These are phyloP conservation scores for Acacia concinna DNA, from an alignment of 331 rosid genomes.

Conservation along the genomic window DNA sequence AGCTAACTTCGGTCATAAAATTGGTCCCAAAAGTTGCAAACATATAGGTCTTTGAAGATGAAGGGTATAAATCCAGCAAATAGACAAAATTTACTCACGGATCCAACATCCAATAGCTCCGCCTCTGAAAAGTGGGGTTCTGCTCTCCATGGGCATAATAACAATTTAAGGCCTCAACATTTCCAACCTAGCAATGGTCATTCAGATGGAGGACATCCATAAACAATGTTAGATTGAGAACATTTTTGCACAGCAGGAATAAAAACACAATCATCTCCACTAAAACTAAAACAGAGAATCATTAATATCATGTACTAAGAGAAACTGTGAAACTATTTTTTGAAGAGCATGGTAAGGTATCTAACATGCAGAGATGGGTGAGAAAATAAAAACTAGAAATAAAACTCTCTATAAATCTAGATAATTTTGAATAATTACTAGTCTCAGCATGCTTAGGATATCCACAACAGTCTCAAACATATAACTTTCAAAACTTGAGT, in stretches of 20 bases:
- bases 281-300: slow-evolving; percentile 8
- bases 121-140: slow-evolving; percentile 82
- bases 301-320: neutral
- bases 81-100: slow-evolving; percentile 63
- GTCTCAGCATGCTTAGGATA: slow-evolving; percentile 1
- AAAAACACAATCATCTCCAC: slow-evolving; percentile 13
- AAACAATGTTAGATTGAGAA: slow-evolving; percentile 25
- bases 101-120: slow-evolving; percentile 96
- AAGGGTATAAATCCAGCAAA: slow-evolving; percentile 14
- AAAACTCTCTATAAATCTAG: neutral
- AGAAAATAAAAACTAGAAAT: slow-evolving; percentile 11
- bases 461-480: slow-evolving; percentile 15
- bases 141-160: slow-evolving; percentile 98
- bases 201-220: slow-evolving; percentile 29
- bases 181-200: slow-evolving; percentile 73
- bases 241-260: slow-evolving; percentile 19
- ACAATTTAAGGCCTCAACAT: slow-evolving; percentile 83
- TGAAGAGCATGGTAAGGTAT: slow-evolving; percentile 20
- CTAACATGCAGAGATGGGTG: slow-evolving; percentile 5
- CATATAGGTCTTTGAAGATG: neutral
- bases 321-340: neutral
- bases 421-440: slow-evolving; percentile 15
- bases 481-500: neutral
- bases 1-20: neutral
- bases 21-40: neutral